Conservation (phyloP, 441 rosid species). For the Macaranga tanarius region DNA sequence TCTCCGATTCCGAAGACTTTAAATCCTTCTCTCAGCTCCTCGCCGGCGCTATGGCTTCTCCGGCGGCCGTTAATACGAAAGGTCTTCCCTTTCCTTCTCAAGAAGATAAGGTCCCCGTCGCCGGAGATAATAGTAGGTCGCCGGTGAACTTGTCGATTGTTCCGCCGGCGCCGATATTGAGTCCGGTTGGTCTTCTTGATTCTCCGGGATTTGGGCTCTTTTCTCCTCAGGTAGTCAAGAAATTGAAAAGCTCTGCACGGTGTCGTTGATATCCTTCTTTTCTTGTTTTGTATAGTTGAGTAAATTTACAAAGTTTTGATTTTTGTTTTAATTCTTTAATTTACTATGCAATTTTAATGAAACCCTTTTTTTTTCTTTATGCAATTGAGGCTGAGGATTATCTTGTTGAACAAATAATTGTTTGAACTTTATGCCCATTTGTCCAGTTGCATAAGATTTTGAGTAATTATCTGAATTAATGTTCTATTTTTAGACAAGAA, state of each 20-base stretch:
- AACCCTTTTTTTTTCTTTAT: background rate
- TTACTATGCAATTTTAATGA: background rate
- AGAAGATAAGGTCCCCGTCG: constrained; percentile 14
- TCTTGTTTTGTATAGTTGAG: too few species aligned
- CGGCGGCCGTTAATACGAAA: constrained; percentile 27
- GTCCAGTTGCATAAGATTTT: background rate
- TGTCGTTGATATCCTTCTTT: background rate
- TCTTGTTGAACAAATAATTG: background rate
- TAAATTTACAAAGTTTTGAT: background rate
- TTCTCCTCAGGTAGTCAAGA: constrained; percentile 52
- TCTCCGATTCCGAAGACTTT: constrained; percentile 70
- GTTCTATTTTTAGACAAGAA: too few species aligned
- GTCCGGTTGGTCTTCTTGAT: constrained; percentile 54
- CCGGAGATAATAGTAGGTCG: constrained; percentile 33
- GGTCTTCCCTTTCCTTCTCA: constrained; percentile 18
- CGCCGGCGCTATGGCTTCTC: constrained; percentile 76
- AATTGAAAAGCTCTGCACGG: background rate
- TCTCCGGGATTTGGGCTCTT: constrained; percentile 75
- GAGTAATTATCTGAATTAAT: background rate
- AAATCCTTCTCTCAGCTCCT: constrained; percentile 89
- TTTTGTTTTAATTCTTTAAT: background rate
- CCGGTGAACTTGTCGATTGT: constrained; percentile 50
- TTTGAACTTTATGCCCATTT: background rate
- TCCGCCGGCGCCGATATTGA: constrained; percentile 54
- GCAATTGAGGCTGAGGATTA: background rate